A percentile compares a stretch with the other conserved stretches of the same genome.
These are phyloP conservation scores for Metrosideros polymorpha DNA, from an alignment of 441 rosid genomes.

Conservation along the genomic window DNA sequence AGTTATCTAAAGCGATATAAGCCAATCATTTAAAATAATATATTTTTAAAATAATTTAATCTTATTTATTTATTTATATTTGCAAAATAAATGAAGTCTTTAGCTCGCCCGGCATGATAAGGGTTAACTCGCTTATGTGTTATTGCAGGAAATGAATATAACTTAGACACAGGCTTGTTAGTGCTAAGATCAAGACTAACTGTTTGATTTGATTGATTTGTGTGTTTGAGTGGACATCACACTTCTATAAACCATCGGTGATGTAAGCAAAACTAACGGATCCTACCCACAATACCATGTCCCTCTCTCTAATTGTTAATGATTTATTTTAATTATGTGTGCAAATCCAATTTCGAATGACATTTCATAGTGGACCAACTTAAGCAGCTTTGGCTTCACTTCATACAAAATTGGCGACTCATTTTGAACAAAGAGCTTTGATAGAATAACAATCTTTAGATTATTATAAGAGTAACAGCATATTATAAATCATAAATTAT, in stretches of 20 bases:
- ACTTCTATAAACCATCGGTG: neutral
- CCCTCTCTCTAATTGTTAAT: neutral
- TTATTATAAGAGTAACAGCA: too few species aligned
- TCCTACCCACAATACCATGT: neutral
- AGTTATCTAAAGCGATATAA: rapidly evolving
- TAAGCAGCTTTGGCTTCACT: neutral
- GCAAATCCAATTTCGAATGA: neutral
- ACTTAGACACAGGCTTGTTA: neutral
- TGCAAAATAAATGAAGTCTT: too few species aligned
- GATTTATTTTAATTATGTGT: neutral
- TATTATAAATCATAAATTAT: too few species aligned
- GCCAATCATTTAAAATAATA: too few species aligned
- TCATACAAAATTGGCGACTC: neutral
- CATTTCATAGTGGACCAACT: neutral
- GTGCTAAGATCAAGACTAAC: neutral
- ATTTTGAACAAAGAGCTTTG: too few species aligned
- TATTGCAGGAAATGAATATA: neutral
- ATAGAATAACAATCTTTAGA: too few species aligned
- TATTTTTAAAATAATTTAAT: too few species aligned
- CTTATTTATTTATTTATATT: too few species aligned
- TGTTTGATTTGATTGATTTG: neutral
- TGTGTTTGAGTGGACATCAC: neutral
- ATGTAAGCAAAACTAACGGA: neutral
- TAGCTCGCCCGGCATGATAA: too few species aligned
- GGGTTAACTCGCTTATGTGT: too few species aligned